Conservation (phyloP, 352 stramenopile genomes). For the Phytophthora pluvialis region DNA sequence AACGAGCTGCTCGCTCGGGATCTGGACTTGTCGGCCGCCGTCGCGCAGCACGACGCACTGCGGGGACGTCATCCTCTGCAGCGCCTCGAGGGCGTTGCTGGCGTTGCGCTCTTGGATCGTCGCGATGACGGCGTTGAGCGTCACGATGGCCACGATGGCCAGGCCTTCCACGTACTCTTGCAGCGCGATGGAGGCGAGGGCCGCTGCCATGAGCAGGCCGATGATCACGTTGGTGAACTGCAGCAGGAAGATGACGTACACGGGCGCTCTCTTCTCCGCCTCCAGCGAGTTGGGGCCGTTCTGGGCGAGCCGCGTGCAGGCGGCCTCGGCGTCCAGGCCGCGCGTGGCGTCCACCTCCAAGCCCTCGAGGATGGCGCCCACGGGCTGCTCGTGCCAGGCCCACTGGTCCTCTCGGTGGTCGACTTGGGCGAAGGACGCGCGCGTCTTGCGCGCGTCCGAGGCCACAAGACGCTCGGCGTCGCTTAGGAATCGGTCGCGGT, state of each 20-base stretch:
- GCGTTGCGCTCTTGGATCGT: conserved; percentile 74
- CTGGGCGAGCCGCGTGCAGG: conserved; percentile 40
- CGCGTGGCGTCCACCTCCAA: conserved; percentile 49
- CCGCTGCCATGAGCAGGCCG: conserved; percentile 61
- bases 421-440: conserved; percentile 63
- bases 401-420: conserved; percentile 49
- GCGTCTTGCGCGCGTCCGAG: conserved; percentile 52
- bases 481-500: conserved; percentile 66
- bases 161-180: conserved; percentile 76
- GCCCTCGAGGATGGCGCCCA: conserved; percentile 45
- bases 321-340: conserved; percentile 46
- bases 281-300: conserved; percentile 61
- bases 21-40: conserved; percentile 50
- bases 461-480: conserved; percentile 61
- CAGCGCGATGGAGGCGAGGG: conserved; percentile 66
- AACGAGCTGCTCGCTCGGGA: conserved; percentile 71
- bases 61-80: conserved; percentile 77
- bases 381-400: conserved; percentile 63
- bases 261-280: conserved; percentile 58
- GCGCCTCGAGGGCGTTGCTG: conserved; percentile 69
- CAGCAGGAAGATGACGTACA: conserved; percentile 72
- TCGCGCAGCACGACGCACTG: conserved; percentile 69
- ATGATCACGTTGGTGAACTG: conserved; percentile 87
- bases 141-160: conserved; percentile 77
- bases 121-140: conserved; percentile 72